phyloP scores from a whole-genome alignment of 73 alveolate genomes.

The Diophrys appendiculata region DNA sequence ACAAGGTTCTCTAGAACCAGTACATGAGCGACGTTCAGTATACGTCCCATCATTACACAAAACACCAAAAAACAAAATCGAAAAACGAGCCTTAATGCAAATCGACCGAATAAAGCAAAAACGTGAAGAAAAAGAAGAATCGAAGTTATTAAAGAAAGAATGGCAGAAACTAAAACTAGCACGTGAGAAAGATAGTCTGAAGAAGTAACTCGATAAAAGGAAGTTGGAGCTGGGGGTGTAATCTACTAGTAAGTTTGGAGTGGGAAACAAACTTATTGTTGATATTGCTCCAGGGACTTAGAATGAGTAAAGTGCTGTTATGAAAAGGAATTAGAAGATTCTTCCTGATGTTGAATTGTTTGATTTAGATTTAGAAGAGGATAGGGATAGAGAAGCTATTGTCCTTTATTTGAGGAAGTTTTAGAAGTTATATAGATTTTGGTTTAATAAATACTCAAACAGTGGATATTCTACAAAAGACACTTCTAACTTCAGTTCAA shows the following conservation, averaged over 20 bases:
- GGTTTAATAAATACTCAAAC: constrained; percentile 70
- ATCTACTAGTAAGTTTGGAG: constrained; percentile 20
- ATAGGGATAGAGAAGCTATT: constrained; percentile 71
- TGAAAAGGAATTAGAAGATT: constrained; percentile 8
- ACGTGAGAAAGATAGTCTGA: constrained; percentile 21
- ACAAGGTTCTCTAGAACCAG: neutral
- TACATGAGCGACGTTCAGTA: constrained; percentile 6
- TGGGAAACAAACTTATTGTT: constrained; percentile 4
- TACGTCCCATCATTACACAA: constrained; percentile 6
- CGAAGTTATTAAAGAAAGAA: constrained; percentile 7
- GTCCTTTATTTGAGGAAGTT: constrained; percentile 62
- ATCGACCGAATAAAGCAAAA: constrained; percentile 18
- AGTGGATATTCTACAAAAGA: constrained; percentile 63
- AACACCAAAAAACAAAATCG: constrained; percentile 21
- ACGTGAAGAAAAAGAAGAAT: neutral
- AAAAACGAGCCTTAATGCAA: constrained; percentile 9
- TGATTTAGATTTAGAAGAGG: constrained; percentile 74
- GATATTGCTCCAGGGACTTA: constrained; percentile 1
- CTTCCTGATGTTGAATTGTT: constrained; percentile 36
- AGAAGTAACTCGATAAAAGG: constrained; percentile 48
- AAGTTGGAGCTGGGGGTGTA: constrained; percentile 57
- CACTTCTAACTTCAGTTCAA: constrained; percentile 60
- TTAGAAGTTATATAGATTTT: constrained; percentile 59
- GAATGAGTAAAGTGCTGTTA: constrained; percentile 15
- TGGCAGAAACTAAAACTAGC: neutral